Base-by-base conservation (phyloP, 192 early-diverging fungal species). In the Gigaspora rosea region DNA sequence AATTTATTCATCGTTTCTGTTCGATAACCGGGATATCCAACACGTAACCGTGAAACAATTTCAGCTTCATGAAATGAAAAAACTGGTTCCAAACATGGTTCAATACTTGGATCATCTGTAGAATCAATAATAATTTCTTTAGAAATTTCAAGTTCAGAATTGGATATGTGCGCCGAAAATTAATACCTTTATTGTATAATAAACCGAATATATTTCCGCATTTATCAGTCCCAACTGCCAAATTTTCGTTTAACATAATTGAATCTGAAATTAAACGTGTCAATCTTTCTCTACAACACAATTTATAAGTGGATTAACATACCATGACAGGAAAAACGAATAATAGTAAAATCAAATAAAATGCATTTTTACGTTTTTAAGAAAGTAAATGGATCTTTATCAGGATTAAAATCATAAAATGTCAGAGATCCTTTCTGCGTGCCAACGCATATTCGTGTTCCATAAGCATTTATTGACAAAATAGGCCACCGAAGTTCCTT, bases 211-310 rank as follows among this genome's bases (percentile, higher is more conserved):
- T 22, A 52, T 71, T 54, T 54, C 70, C 70, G 32, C 35, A 32
- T 36, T 71, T 71, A 36, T 71, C 70, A n/a, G 50, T 8, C 8
- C 70, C 70, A 20, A 71, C 13, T 47, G 52, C 70, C 9, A 71
- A 36, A 33, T 71, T 71, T 56, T 71, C 51, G 33, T 71, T 71
- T 56, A 71, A 71, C 70, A 71, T 71, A 18, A 71, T 71, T 3
- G 70, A 54, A 36, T 71, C 52, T 1, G 18, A 22, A 18, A 56
- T 71, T 20, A 71, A 71, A 32, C 70, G 49, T 15, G 70, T 13
- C 8, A 15, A 16, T 35, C 47, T 51, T 51, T 71, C 70, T 12
- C 70, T 71, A 16, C 41, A 65, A 9, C 9, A 54, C 8, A 56
- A 47, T 22, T 66, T 33, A 52, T 51, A 3, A 27, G 52, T 54